Evolutionary conservation across 1,284 basidiomycete genomes (phyloP).

Genomic region (Puccinia triticina): DNA sequence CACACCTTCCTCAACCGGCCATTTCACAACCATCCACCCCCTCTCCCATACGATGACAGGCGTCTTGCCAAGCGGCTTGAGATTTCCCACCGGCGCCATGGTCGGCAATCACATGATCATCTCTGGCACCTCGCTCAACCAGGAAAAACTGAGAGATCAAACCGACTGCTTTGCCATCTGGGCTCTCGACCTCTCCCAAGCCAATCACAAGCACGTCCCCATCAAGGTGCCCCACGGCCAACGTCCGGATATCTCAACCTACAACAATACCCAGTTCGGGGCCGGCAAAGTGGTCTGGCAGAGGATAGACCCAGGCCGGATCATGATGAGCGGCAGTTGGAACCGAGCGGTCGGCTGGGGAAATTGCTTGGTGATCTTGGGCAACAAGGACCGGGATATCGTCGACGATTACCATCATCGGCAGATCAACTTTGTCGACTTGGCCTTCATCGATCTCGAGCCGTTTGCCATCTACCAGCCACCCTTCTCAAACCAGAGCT

Average conservation of each 20-base stretch:
- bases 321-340: conserved; percentile 74
- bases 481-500: conserved; percentile 66
- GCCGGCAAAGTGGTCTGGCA: conserved; percentile 53
- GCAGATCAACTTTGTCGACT: conserved; percentile 84
- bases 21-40: conserved; percentile 66
- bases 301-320: conserved; percentile 52
- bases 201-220: conserved; percentile 79
- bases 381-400: conserved; percentile 80
- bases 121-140: conserved; percentile 57
- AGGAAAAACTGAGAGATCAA: conserved; percentile 42
- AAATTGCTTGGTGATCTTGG: conserved; percentile 83
- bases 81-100: conserved; percentile 88
- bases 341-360: conserved; percentile 82
- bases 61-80: conserved; percentile 81
- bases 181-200: conserved; percentile 70
- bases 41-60: conserved; percentile 74
- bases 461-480: conserved; percentile 90
- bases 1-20: conserved; percentile 63
- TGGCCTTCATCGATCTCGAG: conserved; percentile 86
- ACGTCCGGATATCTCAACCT: conserved; percentile 64
- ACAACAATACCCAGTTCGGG: conserved; percentile 68
- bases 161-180: conserved; percentile 64
- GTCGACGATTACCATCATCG: conserved; percentile 72
- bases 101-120: conserved; percentile 76
- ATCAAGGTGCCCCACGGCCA: conserved; percentile 72